Evolutionary conservation across 2,329 filamentous ascomycete species (phyloP).

Genomic region (Neonectria faginata): DNA sequence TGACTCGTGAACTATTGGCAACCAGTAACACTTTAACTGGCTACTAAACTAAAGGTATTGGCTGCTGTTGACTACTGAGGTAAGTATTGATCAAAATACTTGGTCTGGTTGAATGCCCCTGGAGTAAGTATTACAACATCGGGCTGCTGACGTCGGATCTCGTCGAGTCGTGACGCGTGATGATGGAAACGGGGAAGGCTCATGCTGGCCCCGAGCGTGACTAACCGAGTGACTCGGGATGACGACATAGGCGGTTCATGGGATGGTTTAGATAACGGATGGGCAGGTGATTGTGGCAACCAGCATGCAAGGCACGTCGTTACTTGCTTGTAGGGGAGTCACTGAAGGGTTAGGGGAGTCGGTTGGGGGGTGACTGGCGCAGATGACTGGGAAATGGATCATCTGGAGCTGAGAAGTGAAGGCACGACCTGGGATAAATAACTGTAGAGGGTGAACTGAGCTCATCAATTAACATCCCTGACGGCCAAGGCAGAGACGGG

Average conservation of each 20-base stretch:
- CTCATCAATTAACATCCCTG: not conserved
- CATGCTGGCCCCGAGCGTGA: slow-evolving; percentile 38
- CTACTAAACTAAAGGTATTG: not conserved
- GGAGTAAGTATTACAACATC: not conserved
- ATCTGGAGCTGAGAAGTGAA: not conserved
- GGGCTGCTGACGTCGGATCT: not conserved
- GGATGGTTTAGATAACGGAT: slow-evolving; percentile 11
- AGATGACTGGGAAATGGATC: slow-evolving; percentile 15
- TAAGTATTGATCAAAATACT: too few relatives aligned
- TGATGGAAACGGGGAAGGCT: slow-evolving; percentile 26
- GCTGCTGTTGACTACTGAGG: not conserved
- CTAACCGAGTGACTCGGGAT: slow-evolving; percentile 33
- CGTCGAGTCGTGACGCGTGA: slow-evolving; percentile 31
- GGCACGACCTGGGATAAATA: too few relatives aligned
- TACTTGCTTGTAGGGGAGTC: not conserved
- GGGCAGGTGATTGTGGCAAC: slow-evolving; percentile 21
- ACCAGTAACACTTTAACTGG: too few relatives aligned
- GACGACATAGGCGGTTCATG: slow-evolving; percentile 28
- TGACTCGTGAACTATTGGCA: too few relatives aligned
- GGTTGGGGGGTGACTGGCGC: slow-evolving; percentile 15
- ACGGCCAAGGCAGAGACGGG: not conserved
- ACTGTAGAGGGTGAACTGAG: too few relatives aligned
- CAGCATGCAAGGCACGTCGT: not conserved
- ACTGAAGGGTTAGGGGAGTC: not conserved
- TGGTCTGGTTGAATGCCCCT: too few relatives aligned